Evolutionary conservation across 2,329 filamentous ascomycete species (phyloP).

Genomic region (Sporothrix phasma): DNA sequence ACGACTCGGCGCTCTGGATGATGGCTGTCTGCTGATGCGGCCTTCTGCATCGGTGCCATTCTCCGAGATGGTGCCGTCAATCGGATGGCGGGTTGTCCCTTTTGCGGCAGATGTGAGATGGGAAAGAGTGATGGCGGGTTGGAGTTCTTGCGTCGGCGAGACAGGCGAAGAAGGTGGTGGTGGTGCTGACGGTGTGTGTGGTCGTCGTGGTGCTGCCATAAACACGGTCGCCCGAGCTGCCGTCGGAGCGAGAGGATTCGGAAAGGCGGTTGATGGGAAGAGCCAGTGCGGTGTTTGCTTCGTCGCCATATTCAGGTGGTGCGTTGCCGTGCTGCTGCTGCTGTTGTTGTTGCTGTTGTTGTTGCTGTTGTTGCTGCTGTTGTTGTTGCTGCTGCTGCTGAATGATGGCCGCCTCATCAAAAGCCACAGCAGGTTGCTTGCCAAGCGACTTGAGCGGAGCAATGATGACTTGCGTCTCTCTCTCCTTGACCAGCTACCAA

Average conservation of each 20-base stretch:
- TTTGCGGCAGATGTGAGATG: constrained; percentile 62
- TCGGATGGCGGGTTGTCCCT: constrained; percentile 29
- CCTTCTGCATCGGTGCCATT: not conserved
- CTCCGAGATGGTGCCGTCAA: constrained; percentile 10
- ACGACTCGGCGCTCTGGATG: constrained; percentile 3
- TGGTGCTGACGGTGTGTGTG: constrained; percentile 50
- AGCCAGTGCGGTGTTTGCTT: constrained; percentile 46
- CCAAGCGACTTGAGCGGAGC: constrained; percentile 28
- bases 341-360: not conserved
- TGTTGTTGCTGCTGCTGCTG: constrained; percentile 5
- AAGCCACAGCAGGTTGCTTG: constrained; percentile 39
- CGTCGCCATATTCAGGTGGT: constrained; percentile 48
- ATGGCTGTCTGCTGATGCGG: not conserved
- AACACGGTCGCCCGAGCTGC: constrained; percentile 59
- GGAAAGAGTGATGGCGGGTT: constrained; percentile 70
- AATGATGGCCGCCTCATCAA: constrained; percentile 49
- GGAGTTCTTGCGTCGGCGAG: constrained; percentile 48
- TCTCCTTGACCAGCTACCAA: constrained; percentile 27
- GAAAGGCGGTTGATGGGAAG: constrained; percentile 58
- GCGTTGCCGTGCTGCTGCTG: constrained; percentile 17
- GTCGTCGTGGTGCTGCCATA: constrained; percentile 50
- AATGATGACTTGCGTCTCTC: constrained; percentile 34
- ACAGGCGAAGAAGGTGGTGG: constrained; percentile 72
- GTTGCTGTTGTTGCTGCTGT: not conserved
- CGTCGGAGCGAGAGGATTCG: constrained; percentile 85